Evolutionary conservation across 192 early-diverging fungal genomes (phyloP).

Genomic region (Backusella mclennaniae): DNA sequence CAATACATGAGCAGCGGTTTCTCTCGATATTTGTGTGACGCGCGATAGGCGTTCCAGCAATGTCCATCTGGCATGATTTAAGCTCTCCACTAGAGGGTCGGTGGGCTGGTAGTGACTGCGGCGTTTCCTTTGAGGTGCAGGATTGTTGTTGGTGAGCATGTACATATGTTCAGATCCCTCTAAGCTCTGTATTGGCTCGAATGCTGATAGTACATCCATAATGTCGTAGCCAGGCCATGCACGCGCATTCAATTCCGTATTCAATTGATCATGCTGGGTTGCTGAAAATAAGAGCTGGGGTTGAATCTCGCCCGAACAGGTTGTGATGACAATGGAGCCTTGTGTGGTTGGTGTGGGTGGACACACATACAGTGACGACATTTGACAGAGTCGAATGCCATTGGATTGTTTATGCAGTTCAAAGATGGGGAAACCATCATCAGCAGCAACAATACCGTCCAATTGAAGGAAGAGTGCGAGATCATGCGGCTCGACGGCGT

Average conservation of each 20-base stretch:
- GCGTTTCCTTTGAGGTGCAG: neutral
- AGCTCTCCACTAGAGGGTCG: conserved; percentile 1
- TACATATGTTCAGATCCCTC: neutral
- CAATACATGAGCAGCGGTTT: conserved; percentile 51
- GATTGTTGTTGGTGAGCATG: neutral
- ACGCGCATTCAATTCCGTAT: neutral
- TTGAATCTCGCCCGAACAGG: conserved; percentile 25
- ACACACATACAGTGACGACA: conserved; percentile 21
- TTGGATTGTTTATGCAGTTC: conserved; percentile 12
- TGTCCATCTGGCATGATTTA: conserved; percentile 61
- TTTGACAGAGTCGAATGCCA: neutral
- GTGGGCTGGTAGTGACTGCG: neutral
- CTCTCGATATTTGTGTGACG: conserved; percentile 63
- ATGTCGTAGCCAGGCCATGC: conserved; percentile 30
- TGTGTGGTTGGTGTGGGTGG: conserved; percentile 8
- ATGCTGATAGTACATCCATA: conserved; percentile 26
- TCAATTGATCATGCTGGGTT: neutral
- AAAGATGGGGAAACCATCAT: conserved; percentile 8
- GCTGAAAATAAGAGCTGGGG: conserved; percentile 23
- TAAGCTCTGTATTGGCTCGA: conserved; percentile 16
- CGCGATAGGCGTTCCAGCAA: conserved; percentile 73
- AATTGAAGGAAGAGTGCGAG: conserved; percentile 3
- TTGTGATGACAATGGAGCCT: conserved; percentile 24
- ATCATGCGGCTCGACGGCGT: conserved; percentile 23
- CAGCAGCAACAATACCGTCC: conserved; percentile 22